Evolutionary conservation across 148 eudicot species (phyloP), one percentile per base, ranked within the genome.

Genomic region (Amaranthus hypochondriacus): DNA sequence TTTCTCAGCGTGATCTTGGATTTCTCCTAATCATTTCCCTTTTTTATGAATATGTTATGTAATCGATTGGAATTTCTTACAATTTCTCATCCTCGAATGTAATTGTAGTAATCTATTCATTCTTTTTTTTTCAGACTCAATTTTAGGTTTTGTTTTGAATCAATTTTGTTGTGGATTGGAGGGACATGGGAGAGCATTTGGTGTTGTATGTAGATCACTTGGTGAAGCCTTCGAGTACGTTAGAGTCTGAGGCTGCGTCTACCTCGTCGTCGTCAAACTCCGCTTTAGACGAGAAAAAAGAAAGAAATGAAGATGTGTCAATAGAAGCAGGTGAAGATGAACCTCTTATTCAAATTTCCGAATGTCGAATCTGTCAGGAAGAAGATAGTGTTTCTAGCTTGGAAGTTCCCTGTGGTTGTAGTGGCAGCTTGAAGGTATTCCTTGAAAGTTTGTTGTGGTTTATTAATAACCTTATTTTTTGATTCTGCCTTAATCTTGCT

Each of bases 341-440:
- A 54, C 92, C 90, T 42, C 77, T 93, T n/a, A 81, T 93, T 73
- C 83, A 76, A 28, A 72, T 77, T 43, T 90, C 78, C 0, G 98
- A 93, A 75, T 93, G 98, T 76, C 92, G 98, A 3, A 93, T 93
- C 79, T 93, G 95, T 77, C 97, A 91, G 68, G 98, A 93, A 12
- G 98, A 93, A 79, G 98, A 93, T 84, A 55, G 80, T 12, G 21
- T 89, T 65, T 63, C 79, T 4, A 84, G 83, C 66, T 81, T 93
- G 75, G 98, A 91, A 80, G 79, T 79, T n/a, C 98, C 98, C 44
- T 93, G 98, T 78, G 78, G 70, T 67, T 93, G 98, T 76, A 84
- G 86, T 77, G 98, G 98, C 66, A 93, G 98, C 79, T 86, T 93
- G 53, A 91, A 89, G 98, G 98, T 91, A 81, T 43, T 66, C 47